Percentiles rank a stretch among this genome's conserved stretches.
Conservation (phyloP, 495 filamentous ascomycete species). For the Hypoxylon crocopeplum region DNA sequence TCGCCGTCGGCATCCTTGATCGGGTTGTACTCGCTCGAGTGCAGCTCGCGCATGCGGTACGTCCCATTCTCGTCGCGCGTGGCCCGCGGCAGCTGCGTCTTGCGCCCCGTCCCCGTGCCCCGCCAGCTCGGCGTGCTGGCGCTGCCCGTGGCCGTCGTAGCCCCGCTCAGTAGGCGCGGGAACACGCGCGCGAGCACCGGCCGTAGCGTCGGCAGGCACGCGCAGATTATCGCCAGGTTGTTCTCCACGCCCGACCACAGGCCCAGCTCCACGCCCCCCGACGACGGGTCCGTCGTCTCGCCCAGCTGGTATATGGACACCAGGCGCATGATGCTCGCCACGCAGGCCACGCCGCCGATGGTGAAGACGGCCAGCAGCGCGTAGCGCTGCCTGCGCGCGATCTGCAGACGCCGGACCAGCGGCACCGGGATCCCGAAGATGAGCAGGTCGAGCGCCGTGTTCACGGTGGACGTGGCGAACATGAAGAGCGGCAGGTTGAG, state of each 20-base stretch:
- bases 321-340: too few species aligned
- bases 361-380: too few species aligned
- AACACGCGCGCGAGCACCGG: conserved; percentile 37
- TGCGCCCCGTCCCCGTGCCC: neutral
- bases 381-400: too few species aligned
- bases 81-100: neutral
- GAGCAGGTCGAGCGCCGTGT: too few species aligned
- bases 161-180: conserved; percentile 13
- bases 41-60: conserved; percentile 14
- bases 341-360: too few species aligned
- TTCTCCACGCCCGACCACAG: conserved; percentile 44
- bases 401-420: too few species aligned
- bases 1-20: neutral
- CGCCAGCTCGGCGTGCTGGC: conserved; percentile 4
- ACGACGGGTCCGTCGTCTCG: too few species aligned
- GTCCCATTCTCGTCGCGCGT: conserved; percentile 1
- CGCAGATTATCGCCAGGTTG: conserved; percentile 43
- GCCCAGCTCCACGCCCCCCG: too few species aligned
- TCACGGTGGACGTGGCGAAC: too few species aligned
- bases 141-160: neutral
- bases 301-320: too few species aligned
- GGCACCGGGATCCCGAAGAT: too few species aligned
- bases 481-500: too few species aligned
- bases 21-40: neutral
- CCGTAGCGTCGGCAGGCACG: conserved; percentile 44